Evolutionary conservation across 1,284 basidiomycete species (phyloP), one percentile per base, ranked within the genome.

Genomic region (Naganishia cerealis): DNA sequence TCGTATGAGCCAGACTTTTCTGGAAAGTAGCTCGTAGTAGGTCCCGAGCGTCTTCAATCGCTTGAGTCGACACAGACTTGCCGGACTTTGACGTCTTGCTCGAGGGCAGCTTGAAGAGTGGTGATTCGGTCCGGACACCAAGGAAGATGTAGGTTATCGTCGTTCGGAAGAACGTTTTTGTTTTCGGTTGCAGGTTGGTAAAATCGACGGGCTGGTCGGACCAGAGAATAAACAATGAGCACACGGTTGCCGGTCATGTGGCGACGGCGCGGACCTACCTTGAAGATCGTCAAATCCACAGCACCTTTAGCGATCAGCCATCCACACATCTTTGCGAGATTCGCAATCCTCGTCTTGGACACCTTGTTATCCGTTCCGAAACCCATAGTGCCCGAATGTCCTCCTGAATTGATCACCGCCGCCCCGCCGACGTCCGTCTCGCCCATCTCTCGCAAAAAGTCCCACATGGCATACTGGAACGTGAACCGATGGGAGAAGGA

Each of bases 401-500:
- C 62, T 7, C 66, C 63, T 0, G 54, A 48, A 24, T 52, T 53
- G 16, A 59, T 24, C 10, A 68, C 58, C 7, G 66, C 66, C 7
- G 85, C 85, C 2, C 93, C 93, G 1, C 92, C 92, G 39, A 94
- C 90, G 48, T 82, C 85, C 18, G 83, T 86, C 79, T 97, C 92
- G 18, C 93, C 94, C 38, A 99, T 82, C 71, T 92, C 91, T 12
- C 95, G 89, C 42, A 99, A 81, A 76, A 98, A 94, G 78, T 99
- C 96, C 96, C 96, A 99, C 8, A 99, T 82, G 73, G 89, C 92
- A 80, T 93, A 99, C 77, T 98, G 96, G 50, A 99, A 83, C 0
- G 96, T 98, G 73, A 99, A 90, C 72, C 88, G 89, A 75, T 94
- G 90, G 8, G 89, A 87, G 69, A 83, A 83, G 2, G 81, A 80